Evolutionary conservation across 352 stramenopile species (phyloP), one percentile per base, ranked within the genome.

Genomic region (Globisporangium cylindrosporum): DNA sequence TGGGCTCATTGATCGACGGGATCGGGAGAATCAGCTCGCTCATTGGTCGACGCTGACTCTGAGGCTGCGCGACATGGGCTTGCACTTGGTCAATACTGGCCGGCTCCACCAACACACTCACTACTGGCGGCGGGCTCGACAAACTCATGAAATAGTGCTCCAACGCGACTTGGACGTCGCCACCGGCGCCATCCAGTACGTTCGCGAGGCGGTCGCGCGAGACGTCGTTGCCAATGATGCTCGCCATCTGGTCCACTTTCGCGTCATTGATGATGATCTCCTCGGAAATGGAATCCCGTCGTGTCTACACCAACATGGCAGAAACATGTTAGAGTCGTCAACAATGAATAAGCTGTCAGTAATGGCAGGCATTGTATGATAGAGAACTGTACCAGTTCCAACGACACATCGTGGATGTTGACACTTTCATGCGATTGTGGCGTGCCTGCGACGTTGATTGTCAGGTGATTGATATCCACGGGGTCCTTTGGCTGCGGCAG

Each of bases 61-160:
- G 66, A 54, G 72, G 71, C 68, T 79, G 76, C 9, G 73, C 76
- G 8, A 68, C 74, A 25, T 83, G 76, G 48, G 62, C 66, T 59
- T 73, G 74, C 46, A 70, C 76, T 59, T 81, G 29, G 69, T 34
- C 24, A n/a, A 56, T 27, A 24, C 38, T 58, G n/a, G 22, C 59
- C n/a, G 60, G 66, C 12, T 64, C 54, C 32, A 56, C 58, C 12
- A 34, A 18, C 5, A 18, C 53, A 24, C n/a, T 61, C 15, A 62
- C 38, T 2, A 25, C 54, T 1, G 43, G 18, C 18, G 68, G 25
- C n/a, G 38, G 34, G 6, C 66, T 81, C 12, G 84, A 91, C 32
- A 91, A 60, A 48, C 76, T 93, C 88, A 96, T 96, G 55, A 96
- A 96, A 78, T 94, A 96, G 67, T 96, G 88, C 68, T 96, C 88